Evolutionary conservation across 192 early-diverging fungal species (phyloP), one percentile per base, ranked within the genome.

Genomic region (Coemansia guatemalensis): DNA sequence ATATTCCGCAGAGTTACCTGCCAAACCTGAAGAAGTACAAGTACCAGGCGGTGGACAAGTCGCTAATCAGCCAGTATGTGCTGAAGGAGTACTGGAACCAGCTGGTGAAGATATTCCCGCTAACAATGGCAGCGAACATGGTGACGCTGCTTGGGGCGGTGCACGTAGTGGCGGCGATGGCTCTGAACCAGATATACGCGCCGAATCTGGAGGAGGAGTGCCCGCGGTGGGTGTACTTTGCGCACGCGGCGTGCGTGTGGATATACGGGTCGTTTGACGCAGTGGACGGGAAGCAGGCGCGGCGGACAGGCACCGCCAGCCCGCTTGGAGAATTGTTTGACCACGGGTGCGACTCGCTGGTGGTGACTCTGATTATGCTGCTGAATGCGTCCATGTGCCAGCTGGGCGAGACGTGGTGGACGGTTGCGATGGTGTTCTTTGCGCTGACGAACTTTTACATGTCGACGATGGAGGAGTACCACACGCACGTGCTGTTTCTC

Each of bases 281-380:
- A 26, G 92, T 97, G 73, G 95, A 97, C 65, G 95, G 95, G 22
- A 96, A 96, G 75, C 95, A 97, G 73, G 95, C 95, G 21, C 84
- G 95, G 51, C 83, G 93, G 51, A 96, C 94, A 21, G 90, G 90
- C 50, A 84, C 92, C 7, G 88, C 88, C 0, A 91, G 92, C 21
- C 95, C 95, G 21, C 67, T 97, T 58, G 95, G 95, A 24, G 95
- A 97, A 83, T 77, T 97, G 50, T 97, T 97, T 83, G 95, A 97
- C 78, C 95, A 97, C 58, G 90, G 94, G 69, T 94, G 87, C 62
- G 87, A 88, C 75, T 87, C 87, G 24, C 75, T 88, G 24, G 88
- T 88, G 58, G 87, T 86, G 21, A 76, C 81, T 29, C 82, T 92
- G 50, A 83, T 81, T 30, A 81, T 85, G 54, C 60, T 89, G 32